Percentiles rank a stretch among this genome's conserved stretches.
phyloP scores from a whole-genome alignment of 1,284 basidiomycete species.

The Neonothopanus nambi region DNA sequence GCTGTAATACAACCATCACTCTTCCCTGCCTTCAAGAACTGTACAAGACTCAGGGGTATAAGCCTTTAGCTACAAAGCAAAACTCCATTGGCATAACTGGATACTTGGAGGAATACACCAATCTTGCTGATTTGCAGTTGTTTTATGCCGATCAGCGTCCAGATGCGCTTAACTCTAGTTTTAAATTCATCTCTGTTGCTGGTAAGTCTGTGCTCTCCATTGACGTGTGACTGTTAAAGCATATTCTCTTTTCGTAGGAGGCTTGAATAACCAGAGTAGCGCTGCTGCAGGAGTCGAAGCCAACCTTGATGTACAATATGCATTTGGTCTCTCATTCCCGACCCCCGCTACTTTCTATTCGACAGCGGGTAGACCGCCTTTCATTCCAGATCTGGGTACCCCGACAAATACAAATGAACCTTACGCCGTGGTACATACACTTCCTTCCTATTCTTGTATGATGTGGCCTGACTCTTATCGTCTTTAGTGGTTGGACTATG shows the following conservation, averaged over 20 bases:
- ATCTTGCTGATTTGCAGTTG: conserved; percentile 50
- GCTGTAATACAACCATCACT: conserved; percentile 44
- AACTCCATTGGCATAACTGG: conserved; percentile 38
- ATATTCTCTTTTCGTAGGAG: conserved; percentile 36
- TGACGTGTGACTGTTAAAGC: no score
- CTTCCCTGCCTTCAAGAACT: conserved; percentile 35
- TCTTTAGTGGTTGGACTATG: conserved; percentile 59
- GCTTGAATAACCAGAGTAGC: conserved; percentile 59
- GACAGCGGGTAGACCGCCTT: conserved; percentile 62
- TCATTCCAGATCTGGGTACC: conserved; percentile 47
- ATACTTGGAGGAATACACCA: conserved; percentile 52
- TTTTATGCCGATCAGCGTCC: conserved; percentile 52
- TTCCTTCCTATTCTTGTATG: conserved; percentile 1
- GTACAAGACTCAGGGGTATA: conserved; percentile 34
- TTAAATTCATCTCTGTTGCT: conserved; percentile 46
- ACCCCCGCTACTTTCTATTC: conserved; percentile 56
- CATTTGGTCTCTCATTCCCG: conserved; percentile 57
- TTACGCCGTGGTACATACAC: conserved; percentile 41
- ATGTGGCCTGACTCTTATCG: not conserved
- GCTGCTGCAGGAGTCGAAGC: conserved; percentile 64
- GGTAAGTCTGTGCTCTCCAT: conserved; percentile 32
- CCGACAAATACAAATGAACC: conserved; percentile 62
- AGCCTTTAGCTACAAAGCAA: conserved; percentile 22
- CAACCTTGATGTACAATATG: conserved; percentile 70
- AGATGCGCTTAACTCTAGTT: conserved; percentile 44